phyloP scores from a whole-genome alignment of 164 flowering plant species.

The Berberis vulgaris region DNA sequence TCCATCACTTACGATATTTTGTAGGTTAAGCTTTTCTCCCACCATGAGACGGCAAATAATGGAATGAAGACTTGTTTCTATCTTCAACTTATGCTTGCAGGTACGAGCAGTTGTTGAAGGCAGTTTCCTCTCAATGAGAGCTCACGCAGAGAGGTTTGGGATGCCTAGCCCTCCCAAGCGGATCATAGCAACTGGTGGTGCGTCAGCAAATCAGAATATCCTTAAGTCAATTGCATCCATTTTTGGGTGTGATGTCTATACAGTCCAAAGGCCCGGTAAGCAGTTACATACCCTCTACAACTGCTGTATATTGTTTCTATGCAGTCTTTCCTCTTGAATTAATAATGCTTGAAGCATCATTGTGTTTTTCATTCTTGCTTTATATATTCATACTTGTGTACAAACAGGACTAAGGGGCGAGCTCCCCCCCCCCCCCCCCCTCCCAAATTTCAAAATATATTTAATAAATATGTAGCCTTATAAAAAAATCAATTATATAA shows the following conservation, averaged over 20 bases:
- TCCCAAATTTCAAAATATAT: too few species aligned
- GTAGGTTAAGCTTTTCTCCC: background rate
- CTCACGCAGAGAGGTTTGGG: constrained; percentile 83
- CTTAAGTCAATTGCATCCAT: constrained; percentile 56
- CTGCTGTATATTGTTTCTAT: too few species aligned
- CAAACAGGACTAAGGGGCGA: too few species aligned
- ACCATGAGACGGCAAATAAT: background rate
- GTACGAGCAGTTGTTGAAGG: constrained; percentile 87
- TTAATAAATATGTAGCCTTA: too few species aligned
- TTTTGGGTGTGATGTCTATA: constrained; percentile 78
- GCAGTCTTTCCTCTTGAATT: too few species aligned
- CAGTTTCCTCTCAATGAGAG: constrained; percentile 84
- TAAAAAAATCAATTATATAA: too few species aligned
- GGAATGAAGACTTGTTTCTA: background rate
- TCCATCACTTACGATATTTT: background rate
- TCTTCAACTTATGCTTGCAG: constrained; percentile 22
- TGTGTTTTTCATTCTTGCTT: too few species aligned
- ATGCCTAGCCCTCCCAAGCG: constrained; percentile 89
- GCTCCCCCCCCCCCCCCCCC: too few species aligned
- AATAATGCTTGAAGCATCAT: too few species aligned
- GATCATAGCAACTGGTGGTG: constrained; percentile 95
- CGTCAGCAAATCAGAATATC: constrained; percentile 72
- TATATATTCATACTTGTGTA: too few species aligned
- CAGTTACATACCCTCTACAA: too few species aligned
- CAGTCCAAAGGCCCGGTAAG: constrained; percentile 78